Evolutionary conservation across 106 monocot species (phyloP).

Genomic region (Dactylorhiza incarnata): DNA sequence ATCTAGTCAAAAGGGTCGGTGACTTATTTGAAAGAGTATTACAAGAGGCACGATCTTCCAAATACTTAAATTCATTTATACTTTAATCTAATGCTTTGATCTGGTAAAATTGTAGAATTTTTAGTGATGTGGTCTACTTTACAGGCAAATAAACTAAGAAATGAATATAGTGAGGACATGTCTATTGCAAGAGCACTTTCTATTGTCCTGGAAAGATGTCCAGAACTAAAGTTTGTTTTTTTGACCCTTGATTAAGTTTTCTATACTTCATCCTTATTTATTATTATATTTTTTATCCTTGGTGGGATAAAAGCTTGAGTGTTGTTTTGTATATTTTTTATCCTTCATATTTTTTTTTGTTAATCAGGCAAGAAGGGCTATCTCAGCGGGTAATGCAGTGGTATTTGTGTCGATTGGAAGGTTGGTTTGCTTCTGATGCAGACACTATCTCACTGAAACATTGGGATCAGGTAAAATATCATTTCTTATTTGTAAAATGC

Average conservation of each 20-base stretch:
- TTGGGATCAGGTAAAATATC: conserved; percentile 76
- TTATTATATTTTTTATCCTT: neutral
- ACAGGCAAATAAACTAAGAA: conserved; percentile 73
- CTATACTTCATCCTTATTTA: neutral
- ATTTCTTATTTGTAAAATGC: neutral
- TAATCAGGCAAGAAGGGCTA: conserved; percentile 69
- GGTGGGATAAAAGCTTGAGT: no score
- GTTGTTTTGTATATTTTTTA: no score
- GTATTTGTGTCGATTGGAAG: conserved; percentile 98
- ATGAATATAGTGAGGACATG: conserved; percentile 61
- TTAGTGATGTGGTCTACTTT: neutral
- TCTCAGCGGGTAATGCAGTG: conserved; percentile 75
- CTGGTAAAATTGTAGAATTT: neutral
- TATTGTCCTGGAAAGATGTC: conserved; percentile 67
- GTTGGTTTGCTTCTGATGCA: conserved; percentile 97
- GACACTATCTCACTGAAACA: conserved; percentile 67
- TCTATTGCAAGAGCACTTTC: conserved; percentile 68
- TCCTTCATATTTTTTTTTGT: neutral
- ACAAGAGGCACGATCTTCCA: conserved; percentile 40
- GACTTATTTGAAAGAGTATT: conserved; percentile 72
- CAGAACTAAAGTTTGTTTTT: conserved; percentile 46
- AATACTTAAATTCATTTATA: neutral
- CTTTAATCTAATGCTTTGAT: neutral
- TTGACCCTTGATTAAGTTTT: neutral
- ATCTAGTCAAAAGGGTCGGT: conserved; percentile 63